phyloP scores from a whole-genome alignment of 2,329 filamentous ascomycete species.

The Talaromyces sp. region DNA sequence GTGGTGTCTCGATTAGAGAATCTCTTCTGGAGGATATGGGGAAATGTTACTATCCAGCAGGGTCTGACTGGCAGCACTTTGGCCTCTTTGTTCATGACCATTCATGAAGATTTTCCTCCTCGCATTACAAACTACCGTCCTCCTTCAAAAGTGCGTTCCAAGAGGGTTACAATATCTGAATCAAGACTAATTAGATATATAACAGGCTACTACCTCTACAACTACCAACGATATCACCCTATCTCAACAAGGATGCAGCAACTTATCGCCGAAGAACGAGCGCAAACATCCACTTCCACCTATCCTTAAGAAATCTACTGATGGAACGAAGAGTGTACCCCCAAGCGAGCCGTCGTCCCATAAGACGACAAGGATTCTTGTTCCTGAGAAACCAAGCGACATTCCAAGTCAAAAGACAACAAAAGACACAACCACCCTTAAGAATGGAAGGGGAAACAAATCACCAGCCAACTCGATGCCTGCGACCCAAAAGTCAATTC shows the following conservation, averaged over 20 bases:
- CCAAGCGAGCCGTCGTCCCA: slow-evolving; percentile 17
- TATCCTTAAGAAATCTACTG: slow-evolving; percentile 37
- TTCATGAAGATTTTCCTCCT: slow-evolving; percentile 32
- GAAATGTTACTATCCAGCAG: slow-evolving; percentile 33
- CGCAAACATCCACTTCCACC: slow-evolving; percentile 25
- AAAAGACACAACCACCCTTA: slow-evolving; percentile 18
- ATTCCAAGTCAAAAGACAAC: slow-evolving; percentile 24
- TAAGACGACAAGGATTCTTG: slow-evolving; percentile 30
- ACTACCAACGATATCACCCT: not conserved
- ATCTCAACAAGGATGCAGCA: not conserved
- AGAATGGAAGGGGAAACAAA: not conserved
- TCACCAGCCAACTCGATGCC: not conserved
- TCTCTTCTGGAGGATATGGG: slow-evolving; percentile 51
- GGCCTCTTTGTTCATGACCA: slow-evolving; percentile 41
- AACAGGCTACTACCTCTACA: not conserved
- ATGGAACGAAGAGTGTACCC: slow-evolving; percentile 20
- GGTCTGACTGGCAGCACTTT: slow-evolving; percentile 38
- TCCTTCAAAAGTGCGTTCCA: not conserved
- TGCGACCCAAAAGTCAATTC: slow-evolving; percentile 16
- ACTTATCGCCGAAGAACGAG: slow-evolving; percentile 5
- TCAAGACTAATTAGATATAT: not conserved
- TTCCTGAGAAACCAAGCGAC: slow-evolving; percentile 20
- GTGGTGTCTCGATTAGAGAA: slow-evolving; percentile 45
- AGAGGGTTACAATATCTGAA: not conserved
- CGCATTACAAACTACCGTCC: slow-evolving; percentile 17